Evolutionary conservation across 2,329 filamentous ascomycete genomes (phyloP).

Genomic region (Ophiosphaerella korrae): DNA sequence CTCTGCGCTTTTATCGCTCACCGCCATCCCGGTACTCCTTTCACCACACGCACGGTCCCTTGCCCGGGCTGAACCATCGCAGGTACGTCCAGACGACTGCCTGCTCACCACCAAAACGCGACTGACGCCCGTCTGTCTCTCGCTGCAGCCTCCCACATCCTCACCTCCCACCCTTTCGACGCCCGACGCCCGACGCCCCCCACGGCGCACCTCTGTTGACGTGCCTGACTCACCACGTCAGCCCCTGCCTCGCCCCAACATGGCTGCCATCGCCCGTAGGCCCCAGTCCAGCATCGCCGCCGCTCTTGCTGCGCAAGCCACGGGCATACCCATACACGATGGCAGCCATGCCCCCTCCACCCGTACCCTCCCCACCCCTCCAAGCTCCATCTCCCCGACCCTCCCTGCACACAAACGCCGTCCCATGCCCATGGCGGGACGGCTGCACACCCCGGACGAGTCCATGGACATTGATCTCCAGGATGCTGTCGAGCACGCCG

Average conservation of each 20-base stretch:
- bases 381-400: constrained; percentile 91
- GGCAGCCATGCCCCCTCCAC: constrained; percentile 27
- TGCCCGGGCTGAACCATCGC: constrained; percentile 3
- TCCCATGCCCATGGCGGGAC: constrained; percentile 53
- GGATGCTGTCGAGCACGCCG: constrained; percentile 64
- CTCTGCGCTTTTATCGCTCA: too few species aligned
- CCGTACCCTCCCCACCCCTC: constrained; percentile 78
- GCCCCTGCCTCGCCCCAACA: constrained; percentile 31
- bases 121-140: too few species aligned
- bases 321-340: constrained; percentile 41
- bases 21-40: background rate
- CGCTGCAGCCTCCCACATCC: constrained; percentile 2
- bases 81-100: background rate
- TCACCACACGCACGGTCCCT: background rate
- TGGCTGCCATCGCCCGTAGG: constrained; percentile 44
- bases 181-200: too few species aligned
- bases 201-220: constrained; percentile 30
- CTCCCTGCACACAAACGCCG: constrained; percentile 81
- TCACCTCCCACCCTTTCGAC: constrained; percentile 15
- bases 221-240: constrained; percentile 36
- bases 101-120: too few species aligned
- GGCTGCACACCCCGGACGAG: constrained; percentile 51
- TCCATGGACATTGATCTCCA: constrained; percentile 87
- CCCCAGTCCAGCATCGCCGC: constrained; percentile 50
- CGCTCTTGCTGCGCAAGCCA: constrained; percentile 42